Conservation (phyloP, 176 grass and related monocot genomes). For the Raddia guianensis region DNA sequence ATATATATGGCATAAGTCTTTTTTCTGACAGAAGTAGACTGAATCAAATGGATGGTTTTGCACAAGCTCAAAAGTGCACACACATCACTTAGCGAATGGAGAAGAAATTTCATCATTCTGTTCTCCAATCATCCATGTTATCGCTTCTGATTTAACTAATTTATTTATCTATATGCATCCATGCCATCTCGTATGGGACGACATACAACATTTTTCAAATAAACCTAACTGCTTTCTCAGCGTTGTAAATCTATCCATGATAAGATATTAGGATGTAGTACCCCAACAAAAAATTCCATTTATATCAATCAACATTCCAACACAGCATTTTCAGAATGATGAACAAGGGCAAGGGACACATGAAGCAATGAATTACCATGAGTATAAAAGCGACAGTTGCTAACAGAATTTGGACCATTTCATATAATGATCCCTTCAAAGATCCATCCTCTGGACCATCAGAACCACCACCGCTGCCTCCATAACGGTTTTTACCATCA, state of each 20-base stretch:
- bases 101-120: slow-evolving; percentile 2
- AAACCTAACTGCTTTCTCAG: slow-evolving; percentile 9
- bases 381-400: slow-evolving; percentile 69
- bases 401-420: slow-evolving; percentile 74
- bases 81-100: background rate
- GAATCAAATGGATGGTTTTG: background rate
- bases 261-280: slow-evolving; percentile 4
- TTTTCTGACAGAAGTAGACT: slow-evolving; percentile 9
- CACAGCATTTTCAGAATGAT: slow-evolving; percentile 15
- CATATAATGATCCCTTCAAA: slow-evolving; percentile 75
- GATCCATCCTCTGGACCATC: slow-evolving; percentile 57
- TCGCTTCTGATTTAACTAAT: slow-evolving; percentile 8
- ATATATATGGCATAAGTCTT: background rate
- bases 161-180: background rate
- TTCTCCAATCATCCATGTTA: background rate
- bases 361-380: slow-evolving; percentile 62
- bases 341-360: slow-evolving; percentile 9
- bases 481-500: slow-evolving; percentile 59
- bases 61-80: background rate
- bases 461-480: slow-evolving; percentile 51
- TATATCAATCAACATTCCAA: background rate
- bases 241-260: background rate
- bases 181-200: background rate
- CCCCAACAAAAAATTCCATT: background rate
- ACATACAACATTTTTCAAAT: background rate